A percentile compares a stretch with the other conserved stretches of the same genome.
Evolutionary conservation across 129 eudicot species (phyloP).

Genomic region (Apium graveolens): DNA sequence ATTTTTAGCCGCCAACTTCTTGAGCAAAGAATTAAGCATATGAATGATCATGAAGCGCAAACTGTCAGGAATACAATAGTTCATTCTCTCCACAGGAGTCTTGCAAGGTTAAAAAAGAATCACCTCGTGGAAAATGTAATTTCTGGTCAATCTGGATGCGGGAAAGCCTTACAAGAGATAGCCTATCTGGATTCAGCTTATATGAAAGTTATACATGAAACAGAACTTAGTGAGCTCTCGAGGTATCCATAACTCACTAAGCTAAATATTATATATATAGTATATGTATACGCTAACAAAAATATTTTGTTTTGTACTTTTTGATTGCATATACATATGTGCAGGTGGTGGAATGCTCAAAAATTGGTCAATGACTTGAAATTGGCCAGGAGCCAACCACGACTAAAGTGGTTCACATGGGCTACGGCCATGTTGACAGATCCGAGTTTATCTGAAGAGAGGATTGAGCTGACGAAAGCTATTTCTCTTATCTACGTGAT

Average conservation of each 20-base stretch:
- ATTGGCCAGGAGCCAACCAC: neutral
- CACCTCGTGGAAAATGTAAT: neutral
- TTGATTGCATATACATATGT: too few species aligned
- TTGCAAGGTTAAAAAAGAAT: neutral
- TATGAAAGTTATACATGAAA: neutral
- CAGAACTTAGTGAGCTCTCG: neutral
- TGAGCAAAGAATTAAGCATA: neutral
- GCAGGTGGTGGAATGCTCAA: neutral
- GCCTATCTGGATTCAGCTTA: neutral
- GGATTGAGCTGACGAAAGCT: neutral
- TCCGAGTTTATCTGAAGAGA: neutral
- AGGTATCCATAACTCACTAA: neutral
- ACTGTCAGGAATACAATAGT: neutral
- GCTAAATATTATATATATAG: too few species aligned
- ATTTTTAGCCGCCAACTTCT: neutral
- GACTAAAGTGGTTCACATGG: neutral
- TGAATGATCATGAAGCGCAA: neutral
- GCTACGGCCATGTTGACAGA: neutral
- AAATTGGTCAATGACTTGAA: neutral
- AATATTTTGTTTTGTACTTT: too few species aligned
- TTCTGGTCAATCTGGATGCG: neutral
- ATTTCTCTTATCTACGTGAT: neutral
- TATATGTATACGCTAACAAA: too few species aligned
- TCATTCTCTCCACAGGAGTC: neutral
- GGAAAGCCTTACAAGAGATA: neutral